Evolutionary conservation across 2,329 filamentous ascomycete genomes (phyloP), one percentile per base, ranked within the genome.

Genomic region (Chalara sp.): DNA sequence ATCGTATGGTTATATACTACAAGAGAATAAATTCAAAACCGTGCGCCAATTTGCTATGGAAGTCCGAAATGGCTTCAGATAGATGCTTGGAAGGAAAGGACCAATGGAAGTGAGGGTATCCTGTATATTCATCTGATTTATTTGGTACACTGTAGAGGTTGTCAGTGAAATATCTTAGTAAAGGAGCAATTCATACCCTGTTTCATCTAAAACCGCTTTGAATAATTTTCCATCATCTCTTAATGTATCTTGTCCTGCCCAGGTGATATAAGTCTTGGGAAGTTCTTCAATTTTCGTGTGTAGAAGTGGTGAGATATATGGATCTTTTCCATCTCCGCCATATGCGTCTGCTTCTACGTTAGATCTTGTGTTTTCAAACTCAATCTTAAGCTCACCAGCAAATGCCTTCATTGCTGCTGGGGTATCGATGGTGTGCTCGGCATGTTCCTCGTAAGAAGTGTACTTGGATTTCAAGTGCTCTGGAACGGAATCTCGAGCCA

Each of bases 71-170:
- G 32, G 45, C 29, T 7, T 48, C 37, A 11, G 33, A 44, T 3
- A 57, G 40, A 50, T 55, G 49, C 43, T 57, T 39, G 6, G 67
- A 66, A 8, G 66, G 66, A 57, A 62, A 69, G n/a, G 53, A 60
- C 61, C 65, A 68, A 47, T 65, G 65, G 40, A 61, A 67, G 41
- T 68, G 67, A 5, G 67, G 66, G 52, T 68, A 68, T 30, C 65
- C 66, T 44, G 61, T 53, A 48, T 66, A 69, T 28, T 65, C 61
- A 45, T 68, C 65, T 32, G 63, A 56, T 35, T 56, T 58, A 32
- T 58, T 63, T 8, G 61, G 49, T 1, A 67, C 64, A 32, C 67
- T 67, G 32, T 31, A 6, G 8, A 44, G 1, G 32, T 47, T 39
- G 32, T 32, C 21, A 46, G 31, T 33, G 12, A 32, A 29, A n/a